Base-by-base conservation (phyloP, 1,139 yeast species). In the Suhomyces maxii region DNA sequence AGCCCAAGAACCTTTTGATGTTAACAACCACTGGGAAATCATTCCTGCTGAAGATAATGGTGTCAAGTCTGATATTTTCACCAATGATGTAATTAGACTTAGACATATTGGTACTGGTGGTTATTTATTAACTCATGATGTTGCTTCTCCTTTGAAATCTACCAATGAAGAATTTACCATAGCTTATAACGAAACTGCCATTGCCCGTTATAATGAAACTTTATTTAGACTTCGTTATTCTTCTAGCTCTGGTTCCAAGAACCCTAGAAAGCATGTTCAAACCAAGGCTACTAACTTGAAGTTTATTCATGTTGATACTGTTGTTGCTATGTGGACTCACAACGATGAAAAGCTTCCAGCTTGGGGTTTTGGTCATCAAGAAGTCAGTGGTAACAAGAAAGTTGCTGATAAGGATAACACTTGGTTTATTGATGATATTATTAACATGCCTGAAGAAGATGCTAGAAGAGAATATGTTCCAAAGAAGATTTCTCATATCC, bases 241-340 rank as follows among this genome's bases (percentile, higher is more conserved):
- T 36, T 82, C 77, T 52, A 62, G 60, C 34, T 56, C 69, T 12
- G 67, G 68, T 11, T 82, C 79, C 55, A 75, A 78, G 52, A 67
- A 67, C 44, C 70, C 68, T 49, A 72, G 77, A 31, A 78, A 80
- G 46, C 56, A 67, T 12, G 72, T 90, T 52, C 84, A 84, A 62
- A 83, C 97, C 2, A 85, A 84, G 61, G 85, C 84, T 11, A 77
- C 89, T 9, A 71, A 77, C 25, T 71, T 93, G 64, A 83, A 83
- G 61, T 63, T 93, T 36, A 68, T 89, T 52, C 99, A 93, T 62
- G 84, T 83, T 31, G 89, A 87, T 48, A 91, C 98, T 5, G 80
- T 83, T 43, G 99, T 95, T 18, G 93, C 96, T 8, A 79, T 95
- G 85, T 93, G 98, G 97, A 85, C 97, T 9, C 97, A 89, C 60